A percentile compares a stretch with the other conserved stretches of the same genome.
Evolutionary conservation across 1,284 basidiomycete species (phyloP).

Genomic region (Microbotryum intermedium): DNA sequence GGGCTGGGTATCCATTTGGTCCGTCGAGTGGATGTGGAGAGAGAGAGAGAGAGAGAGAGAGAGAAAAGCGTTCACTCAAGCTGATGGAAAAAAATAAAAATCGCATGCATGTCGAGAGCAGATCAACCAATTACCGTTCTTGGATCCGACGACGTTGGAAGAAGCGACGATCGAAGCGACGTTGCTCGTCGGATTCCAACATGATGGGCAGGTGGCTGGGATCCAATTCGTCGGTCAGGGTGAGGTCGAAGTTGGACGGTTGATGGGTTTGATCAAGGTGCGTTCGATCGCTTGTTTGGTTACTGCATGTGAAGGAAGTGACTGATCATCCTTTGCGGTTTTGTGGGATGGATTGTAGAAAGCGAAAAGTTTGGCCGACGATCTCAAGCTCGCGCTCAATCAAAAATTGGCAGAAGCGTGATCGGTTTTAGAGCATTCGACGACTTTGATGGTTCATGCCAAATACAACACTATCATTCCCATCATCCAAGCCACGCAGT

Average conservation of each 20-base stretch:
- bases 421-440: too few relatives aligned
- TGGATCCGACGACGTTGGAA: constrained; percentile 26
- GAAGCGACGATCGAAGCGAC: constrained; percentile 9
- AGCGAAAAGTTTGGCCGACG: too few relatives aligned
- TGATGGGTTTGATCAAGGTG: constrained; percentile 10
- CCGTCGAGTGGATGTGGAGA: too few relatives aligned
- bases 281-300: background rate
- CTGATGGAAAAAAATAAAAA: background rate
- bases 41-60: too few relatives aligned
- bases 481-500: too few relatives aligned
- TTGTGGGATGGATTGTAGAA: too few relatives aligned
- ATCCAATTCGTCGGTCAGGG: constrained; percentile 25
- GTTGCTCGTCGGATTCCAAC: constrained; percentile 11
- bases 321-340: too few relatives aligned
- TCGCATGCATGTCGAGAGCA: background rate
- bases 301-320: too few relatives aligned
- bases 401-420: too few relatives aligned
- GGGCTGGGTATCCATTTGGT: constrained; percentile 24
- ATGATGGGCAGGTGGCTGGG: constrained; percentile 11
- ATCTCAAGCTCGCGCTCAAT: too few relatives aligned
- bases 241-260: constrained; percentile 22
- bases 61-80: too few relatives aligned
- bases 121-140: constrained; percentile 27
- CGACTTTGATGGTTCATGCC: too few relatives aligned
- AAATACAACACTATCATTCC: background rate